Evolutionary conservation across 352 stramenopile genomes (phyloP).

Genomic region (Phytophthora constricta): DNA sequence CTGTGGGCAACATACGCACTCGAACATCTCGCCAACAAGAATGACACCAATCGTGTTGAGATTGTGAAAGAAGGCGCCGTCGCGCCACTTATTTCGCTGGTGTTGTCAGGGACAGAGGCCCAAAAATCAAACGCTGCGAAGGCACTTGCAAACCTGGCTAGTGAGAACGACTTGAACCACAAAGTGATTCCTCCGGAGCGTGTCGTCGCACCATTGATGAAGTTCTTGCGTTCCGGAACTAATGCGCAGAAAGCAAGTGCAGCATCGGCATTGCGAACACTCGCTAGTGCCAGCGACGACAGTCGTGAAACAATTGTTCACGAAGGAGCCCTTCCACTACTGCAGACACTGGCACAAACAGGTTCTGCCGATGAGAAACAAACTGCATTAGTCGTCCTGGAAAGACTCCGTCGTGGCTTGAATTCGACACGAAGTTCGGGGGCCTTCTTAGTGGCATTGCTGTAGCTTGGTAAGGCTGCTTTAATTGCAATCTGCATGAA

Average conservation of each 20-base stretch:
- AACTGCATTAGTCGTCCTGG: neutral
- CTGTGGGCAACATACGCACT: conserved; percentile 16
- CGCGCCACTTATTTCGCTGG: conserved; percentile 4
- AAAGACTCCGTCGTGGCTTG: neutral
- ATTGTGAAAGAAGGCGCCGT: conserved; percentile 19
- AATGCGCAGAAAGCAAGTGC: conserved; percentile 13
- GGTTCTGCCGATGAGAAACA: conserved; percentile 3
- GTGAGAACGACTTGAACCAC: neutral
- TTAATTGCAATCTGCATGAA: neutral
- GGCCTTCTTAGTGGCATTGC: conserved; percentile 1
- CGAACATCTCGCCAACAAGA: conserved; percentile 11
- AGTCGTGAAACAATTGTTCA: conserved; percentile 9
- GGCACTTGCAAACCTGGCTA: conserved; percentile 9
- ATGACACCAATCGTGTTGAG: conserved; percentile 1
- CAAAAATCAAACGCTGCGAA: conserved; percentile 12
- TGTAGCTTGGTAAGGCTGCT: conserved; percentile 9
- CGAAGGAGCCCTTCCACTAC: conserved; percentile 10
- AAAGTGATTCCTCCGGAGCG: neutral
- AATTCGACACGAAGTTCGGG: neutral
- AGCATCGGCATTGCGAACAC: conserved; percentile 3
- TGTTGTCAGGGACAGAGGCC: conserved; percentile 1
- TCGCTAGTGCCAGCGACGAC: conserved; percentile 13
- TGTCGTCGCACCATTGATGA: conserved; percentile 6
- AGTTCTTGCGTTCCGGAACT: conserved; percentile 5
- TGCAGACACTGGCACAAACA: conserved; percentile 3